These are phyloP conservation scores for Leishmania tropica DNA, from an alignment of 208 protist genomes.

Conservation along the genomic window DNA sequence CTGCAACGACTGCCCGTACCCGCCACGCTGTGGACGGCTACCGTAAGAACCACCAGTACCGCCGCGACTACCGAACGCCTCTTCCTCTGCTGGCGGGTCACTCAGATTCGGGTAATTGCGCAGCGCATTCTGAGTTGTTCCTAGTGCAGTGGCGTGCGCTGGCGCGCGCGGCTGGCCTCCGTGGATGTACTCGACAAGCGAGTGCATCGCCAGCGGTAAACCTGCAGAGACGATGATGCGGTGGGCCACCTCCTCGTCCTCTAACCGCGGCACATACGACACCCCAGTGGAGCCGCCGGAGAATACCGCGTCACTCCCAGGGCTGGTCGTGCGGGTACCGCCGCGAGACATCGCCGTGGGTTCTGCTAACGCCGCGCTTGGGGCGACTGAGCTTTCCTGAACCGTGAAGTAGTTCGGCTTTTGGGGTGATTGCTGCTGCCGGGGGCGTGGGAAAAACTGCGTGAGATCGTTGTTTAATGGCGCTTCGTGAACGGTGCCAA, in stretches of 20 bases:
- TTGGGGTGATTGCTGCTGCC: slow-evolving; percentile 15
- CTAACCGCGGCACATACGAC: slow-evolving; percentile 29
- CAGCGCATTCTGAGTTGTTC: slow-evolving; percentile 18
- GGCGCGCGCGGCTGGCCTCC: slow-evolving; percentile 48
- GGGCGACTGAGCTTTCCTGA: slow-evolving; percentile 8
- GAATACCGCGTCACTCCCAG: not conserved
- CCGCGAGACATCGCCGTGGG: slow-evolving; percentile 1
- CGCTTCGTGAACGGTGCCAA: slow-evolving; percentile 10
- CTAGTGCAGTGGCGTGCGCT: slow-evolving; percentile 13
- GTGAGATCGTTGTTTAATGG: not conserved
- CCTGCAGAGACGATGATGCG: slow-evolving; percentile 68
- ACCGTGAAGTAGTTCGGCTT: slow-evolving; percentile 33
- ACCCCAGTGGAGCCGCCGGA: not conserved
- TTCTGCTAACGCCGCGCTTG: not conserved
- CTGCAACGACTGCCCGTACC: slow-evolving; percentile 10
- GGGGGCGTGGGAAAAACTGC: not conserved
- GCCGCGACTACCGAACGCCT: not conserved
- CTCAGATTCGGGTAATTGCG: slow-evolving; percentile 63
- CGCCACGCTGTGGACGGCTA: not conserved
- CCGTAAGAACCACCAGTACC: not conserved
- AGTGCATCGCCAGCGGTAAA: slow-evolving; percentile 55
- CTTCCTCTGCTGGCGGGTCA: slow-evolving; percentile 33
- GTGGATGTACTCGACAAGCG: slow-evolving; percentile 55
- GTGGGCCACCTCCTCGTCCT: slow-evolving; percentile 47
- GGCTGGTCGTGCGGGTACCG: not conserved